These are phyloP conservation scores for Colletotrichum paranaense DNA, from an alignment of 2,329 filamentous ascomycete species.

Conservation along the genomic window DNA sequence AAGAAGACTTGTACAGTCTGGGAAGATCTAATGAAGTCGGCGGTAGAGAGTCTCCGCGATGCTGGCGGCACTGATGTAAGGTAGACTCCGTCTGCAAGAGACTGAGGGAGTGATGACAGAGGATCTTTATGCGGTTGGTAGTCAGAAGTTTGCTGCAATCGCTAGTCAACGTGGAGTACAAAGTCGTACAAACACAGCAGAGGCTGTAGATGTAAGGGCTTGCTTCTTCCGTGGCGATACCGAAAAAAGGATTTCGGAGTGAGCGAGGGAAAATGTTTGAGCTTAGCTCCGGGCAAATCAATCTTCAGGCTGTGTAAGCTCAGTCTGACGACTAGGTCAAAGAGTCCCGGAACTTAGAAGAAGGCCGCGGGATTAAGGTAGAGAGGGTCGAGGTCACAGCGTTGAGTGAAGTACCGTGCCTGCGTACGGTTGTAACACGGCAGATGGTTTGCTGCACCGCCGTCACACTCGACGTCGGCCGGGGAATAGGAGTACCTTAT, in stretches of 20 bases:
- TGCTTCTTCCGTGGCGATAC: background rate
- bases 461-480: background rate
- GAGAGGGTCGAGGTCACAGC: constrained; percentile 3
- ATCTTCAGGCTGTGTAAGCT: background rate
- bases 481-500: background rate
- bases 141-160: background rate
- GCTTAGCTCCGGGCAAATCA: background rate
- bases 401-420: background rate
- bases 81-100: background rate
- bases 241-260: background rate
- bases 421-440: background rate
- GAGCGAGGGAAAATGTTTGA: background rate
- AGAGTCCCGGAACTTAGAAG: background rate
- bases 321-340: background rate
- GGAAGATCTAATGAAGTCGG: background rate
- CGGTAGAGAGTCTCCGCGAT: background rate
- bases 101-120: background rate
- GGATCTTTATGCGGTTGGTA: background rate
- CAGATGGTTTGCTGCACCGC: background rate
- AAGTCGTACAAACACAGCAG: background rate
- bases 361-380: background rate
- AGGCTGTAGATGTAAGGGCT: background rate
- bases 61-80: background rate
- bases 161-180: background rate
- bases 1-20: background rate